Base-by-base conservation (phyloP, 1,139 yeast genomes). In the Torulaspora pretoriensis region DNA sequence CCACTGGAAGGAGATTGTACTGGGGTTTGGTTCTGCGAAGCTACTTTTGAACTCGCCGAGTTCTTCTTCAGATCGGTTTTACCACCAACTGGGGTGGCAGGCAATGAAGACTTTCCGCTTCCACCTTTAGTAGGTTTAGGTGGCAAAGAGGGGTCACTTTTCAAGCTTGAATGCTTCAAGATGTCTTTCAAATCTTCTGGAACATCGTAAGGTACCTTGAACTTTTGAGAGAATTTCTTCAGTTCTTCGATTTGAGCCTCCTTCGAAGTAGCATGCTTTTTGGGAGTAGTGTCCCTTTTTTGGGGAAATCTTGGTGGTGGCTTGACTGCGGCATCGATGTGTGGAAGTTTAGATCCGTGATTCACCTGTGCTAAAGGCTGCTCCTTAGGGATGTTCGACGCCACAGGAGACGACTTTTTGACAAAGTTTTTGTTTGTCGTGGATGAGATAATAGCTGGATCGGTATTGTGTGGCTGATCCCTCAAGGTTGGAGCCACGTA, bases 131-230 rank as follows among this genome's bases (percentile, higher is more conserved):
- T 24, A 26, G 57, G 53, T 47, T 53, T 43, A 23, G 53, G 60
- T 45, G 51, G 64, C 51, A 47, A 43, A 10, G 63, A 54, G 4
- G 60, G 55, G 27, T 52, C 49, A 14, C 49, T 39, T 32, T 57
- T 51, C 48, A 54, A 40, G 26, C 50, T 56, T 42, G 61, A 47
- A 53, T 61, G 70, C 51, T 67, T 70, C 43, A 65, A 54, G 29
- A 85, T 82, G 3, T 95, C 92, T 50, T 84, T 72, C 59, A 87
- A 72, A 61, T 88, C 96, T 28, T 77, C 67, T 4, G 96, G 96
- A 58, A 82, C 73, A 50, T 80, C 79, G 52, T 80, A 78, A 3
- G 87, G 87, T 23, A 88, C 78, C 66, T 86, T 87, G 66, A 86
- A 86, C 55, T 78, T 84, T 42, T 87, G 89, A 41, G 95, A 80